A percentile compares a stretch with the other conserved stretches of the same genome.
Conservation (phyloP, 208 protist genomes). For the Trypanosoma scelopori region DNA sequence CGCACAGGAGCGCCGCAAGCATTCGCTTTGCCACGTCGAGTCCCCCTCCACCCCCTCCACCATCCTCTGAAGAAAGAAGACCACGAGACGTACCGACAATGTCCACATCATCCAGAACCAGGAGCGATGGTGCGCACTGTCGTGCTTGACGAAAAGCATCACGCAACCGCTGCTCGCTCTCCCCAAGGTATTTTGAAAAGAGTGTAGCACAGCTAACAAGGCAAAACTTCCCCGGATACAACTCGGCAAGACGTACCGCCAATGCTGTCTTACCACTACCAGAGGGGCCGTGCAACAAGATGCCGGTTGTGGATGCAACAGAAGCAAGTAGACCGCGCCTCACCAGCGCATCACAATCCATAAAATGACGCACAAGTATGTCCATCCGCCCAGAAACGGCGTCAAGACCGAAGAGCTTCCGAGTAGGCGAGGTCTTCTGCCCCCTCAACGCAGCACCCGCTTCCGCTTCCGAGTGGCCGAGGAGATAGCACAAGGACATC, state of each 20-base stretch:
- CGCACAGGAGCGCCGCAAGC: slow-evolving; percentile 95
- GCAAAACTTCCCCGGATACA: slow-evolving; percentile 55
- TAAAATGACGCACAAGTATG: slow-evolving; percentile 22
- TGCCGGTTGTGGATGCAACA: slow-evolving; percentile 58
- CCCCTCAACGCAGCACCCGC: not conserved
- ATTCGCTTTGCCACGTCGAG: slow-evolving; percentile 82
- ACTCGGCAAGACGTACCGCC: slow-evolving; percentile 31
- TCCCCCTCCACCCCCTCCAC: slow-evolving; percentile 21
- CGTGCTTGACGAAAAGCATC: slow-evolving; percentile 70
- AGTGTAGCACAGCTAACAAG: slow-evolving; percentile 74
- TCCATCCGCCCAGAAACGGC: slow-evolving; percentile 35
- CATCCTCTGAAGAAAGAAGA: slow-evolving; percentile 25
- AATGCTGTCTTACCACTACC: slow-evolving; percentile 82
- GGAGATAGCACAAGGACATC: not conserved
- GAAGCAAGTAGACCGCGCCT: slow-evolving; percentile 28
- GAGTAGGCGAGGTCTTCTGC: not conserved
- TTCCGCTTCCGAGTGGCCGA: not conserved
- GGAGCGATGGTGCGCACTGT: slow-evolving; percentile 60
- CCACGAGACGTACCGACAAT: slow-evolving; percentile 72
- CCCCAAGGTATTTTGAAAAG: slow-evolving; percentile 89
- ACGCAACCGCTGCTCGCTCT: slow-evolving; percentile 86
- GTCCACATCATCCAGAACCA: slow-evolving; percentile 87
- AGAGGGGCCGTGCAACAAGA: slow-evolving; percentile 82
- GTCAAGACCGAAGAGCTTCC: slow-evolving; percentile 57
- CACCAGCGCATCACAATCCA: slow-evolving; percentile 6